Evolutionary conservation across 192 early-diverging fungal genomes (phyloP).

Genomic region (Entophlyctis luteolus): DNA sequence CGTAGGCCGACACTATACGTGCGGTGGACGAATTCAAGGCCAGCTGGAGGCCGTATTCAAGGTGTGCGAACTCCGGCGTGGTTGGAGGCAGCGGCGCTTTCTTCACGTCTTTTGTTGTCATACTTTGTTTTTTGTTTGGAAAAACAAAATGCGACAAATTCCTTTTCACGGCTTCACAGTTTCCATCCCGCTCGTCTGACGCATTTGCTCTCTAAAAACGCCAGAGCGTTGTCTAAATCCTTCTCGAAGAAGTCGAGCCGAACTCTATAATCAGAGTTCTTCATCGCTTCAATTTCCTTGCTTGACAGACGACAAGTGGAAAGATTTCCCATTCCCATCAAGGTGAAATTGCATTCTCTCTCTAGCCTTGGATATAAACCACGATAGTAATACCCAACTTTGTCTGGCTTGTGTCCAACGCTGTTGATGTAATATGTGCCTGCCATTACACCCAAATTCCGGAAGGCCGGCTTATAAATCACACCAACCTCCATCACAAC

Average conservation of each 20-base stretch:
- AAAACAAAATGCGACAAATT: background rate
- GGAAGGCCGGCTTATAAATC: conserved; percentile 13
- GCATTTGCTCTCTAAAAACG: conserved; percentile 5
- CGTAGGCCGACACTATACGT: conserved; percentile 43
- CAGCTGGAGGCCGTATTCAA: conserved; percentile 57
- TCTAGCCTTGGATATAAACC: conserved; percentile 5
- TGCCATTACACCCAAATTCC: conserved; percentile 4
- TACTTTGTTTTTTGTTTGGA: background rate
- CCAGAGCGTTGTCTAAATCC: background rate
- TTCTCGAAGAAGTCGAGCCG: conserved; percentile 4
- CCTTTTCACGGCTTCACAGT: too few species aligned
- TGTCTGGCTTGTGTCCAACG: conserved; percentile 13
- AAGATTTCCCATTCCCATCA: conserved; percentile 5
- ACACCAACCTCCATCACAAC: conserved; percentile 10
- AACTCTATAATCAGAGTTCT: conserved; percentile 17
- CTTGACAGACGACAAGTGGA: background rate
- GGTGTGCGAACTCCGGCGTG: conserved; percentile 46
- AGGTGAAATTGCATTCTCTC: conserved; percentile 13
- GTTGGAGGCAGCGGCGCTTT: conserved; percentile 43
- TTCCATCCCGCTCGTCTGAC: background rate
- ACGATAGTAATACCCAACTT: background rate
- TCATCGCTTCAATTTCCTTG: conserved; percentile 17
- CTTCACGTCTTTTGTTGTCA: conserved; percentile 20
- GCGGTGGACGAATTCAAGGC: conserved; percentile 54
- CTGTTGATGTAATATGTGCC: conserved; percentile 5